phyloP scores from a whole-genome alignment of 345 rosid genomes.

The Populus davidiana region DNA sequence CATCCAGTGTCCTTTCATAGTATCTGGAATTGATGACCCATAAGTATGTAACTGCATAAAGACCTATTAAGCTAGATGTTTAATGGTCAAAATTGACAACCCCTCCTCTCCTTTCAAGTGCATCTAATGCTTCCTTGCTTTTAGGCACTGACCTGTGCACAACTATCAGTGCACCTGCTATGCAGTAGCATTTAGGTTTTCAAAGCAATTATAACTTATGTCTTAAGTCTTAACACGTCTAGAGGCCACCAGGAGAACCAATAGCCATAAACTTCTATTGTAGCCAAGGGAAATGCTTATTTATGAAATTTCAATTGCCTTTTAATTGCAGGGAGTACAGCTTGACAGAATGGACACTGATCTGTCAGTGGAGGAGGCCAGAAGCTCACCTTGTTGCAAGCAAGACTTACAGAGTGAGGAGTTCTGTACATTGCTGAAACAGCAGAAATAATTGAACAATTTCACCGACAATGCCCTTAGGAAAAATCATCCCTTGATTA shows the following conservation, averaged over 20 bases:
- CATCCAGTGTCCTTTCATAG: not conserved
- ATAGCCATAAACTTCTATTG: not conserved
- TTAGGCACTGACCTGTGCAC: not conserved
- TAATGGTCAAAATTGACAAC: not conserved
- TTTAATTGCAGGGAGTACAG: slow-evolving; percentile 61
- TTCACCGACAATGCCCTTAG: slow-evolving; percentile 70
- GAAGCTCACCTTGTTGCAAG: slow-evolving; percentile 30
- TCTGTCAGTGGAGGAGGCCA: slow-evolving; percentile 34
- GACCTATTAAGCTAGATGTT: not conserved
- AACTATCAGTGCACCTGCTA: not conserved
- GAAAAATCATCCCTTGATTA: slow-evolving; percentile 67
- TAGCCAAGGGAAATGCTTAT: not conserved
- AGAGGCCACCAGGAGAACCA: not conserved
- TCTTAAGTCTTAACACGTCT: no score
- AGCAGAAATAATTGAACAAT: slow-evolving; percentile 58
- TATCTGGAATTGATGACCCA: not conserved
- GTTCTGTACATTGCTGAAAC: slow-evolving; percentile 47
- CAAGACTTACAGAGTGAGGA: slow-evolving; percentile 54
- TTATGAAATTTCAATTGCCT: slow-evolving; percentile 7
- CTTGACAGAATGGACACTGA: slow-evolving; percentile 69
- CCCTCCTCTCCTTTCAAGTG: not conserved
- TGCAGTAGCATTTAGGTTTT: not conserved
- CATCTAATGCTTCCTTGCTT: not conserved
- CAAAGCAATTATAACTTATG: not conserved
- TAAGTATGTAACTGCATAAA: not conserved